Conservation (phyloP, 441 rosid genomes). For the Biscutella laevigata region DNA sequence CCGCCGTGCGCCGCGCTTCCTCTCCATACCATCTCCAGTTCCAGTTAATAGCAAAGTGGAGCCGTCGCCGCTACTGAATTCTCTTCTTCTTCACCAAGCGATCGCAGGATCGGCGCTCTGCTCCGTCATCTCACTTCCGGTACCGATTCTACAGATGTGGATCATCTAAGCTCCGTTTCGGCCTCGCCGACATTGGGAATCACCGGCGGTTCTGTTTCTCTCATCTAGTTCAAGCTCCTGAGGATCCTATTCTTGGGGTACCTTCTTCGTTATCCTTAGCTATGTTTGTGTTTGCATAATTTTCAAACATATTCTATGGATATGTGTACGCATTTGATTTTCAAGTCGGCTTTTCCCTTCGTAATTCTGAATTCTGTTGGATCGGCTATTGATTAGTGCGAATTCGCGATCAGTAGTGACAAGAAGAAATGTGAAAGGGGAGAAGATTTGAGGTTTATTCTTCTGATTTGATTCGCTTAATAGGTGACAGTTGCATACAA, state of each 20-base stretch:
- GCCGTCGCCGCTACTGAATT: not conserved
- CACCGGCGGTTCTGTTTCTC: slow-evolving; percentile 56
- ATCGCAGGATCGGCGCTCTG: slow-evolving; percentile 59
- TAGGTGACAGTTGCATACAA: slow-evolving; percentile 86
- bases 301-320: not conserved
- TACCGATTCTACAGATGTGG: not conserved
- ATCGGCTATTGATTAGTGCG: not conserved
- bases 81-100: slow-evolving; percentile 31
- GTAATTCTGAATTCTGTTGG: not conserved
- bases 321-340: slow-evolving; percentile 11
- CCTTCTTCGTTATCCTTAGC: not conserved
- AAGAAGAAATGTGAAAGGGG: not conserved
- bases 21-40: too few species aligned
- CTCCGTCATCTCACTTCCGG: slow-evolving; percentile 43
- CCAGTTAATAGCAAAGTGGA: too few species aligned
- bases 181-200: slow-evolving; percentile 47
- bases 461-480: not conserved
- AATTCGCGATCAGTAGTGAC: not conserved
- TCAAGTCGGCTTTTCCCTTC: not conserved
- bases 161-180: slow-evolving; percentile 26
- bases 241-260: slow-evolving; percentile 95
- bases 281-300: not conserved
- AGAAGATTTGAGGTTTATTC: not conserved
- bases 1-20: too few species aligned
- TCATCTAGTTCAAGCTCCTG: slow-evolving; percentile 82